Evolutionary conservation across 331 rosid species (phyloP).

Genomic region (Pyracantha coccinea): DNA sequence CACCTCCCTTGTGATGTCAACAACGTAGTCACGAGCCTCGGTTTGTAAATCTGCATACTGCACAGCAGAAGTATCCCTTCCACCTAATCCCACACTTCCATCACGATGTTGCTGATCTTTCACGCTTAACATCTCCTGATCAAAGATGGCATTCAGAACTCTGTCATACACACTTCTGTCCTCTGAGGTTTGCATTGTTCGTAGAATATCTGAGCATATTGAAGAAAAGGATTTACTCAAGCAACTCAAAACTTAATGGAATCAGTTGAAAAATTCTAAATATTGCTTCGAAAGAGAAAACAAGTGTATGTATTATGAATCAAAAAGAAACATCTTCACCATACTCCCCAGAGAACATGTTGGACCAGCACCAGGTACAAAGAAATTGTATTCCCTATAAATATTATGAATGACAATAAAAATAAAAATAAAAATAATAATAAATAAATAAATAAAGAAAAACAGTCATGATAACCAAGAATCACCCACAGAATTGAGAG

Average conservation of each 20-base stretch:
- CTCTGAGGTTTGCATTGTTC: slow-evolving; percentile 83
- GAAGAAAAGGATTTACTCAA: slow-evolving; percentile 12
- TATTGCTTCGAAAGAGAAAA: neutral
- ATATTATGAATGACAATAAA: neutral
- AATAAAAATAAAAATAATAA: too few relatives aligned
- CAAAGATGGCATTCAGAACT: slow-evolving; percentile 81
- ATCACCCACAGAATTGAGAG: neutral
- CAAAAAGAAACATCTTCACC: neutral
- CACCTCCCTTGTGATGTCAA: slow-evolving; percentile 57
- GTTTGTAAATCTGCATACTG: slow-evolving; percentile 65
- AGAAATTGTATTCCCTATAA: neutral
- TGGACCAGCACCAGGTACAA: neutral
- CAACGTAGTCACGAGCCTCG: slow-evolving; percentile 74
- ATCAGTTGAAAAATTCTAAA: neutral
- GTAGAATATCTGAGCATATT: slow-evolving; percentile 59
- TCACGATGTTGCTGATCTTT: slow-evolving; percentile 47
- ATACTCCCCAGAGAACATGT: neutral
- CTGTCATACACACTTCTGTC: slow-evolving; percentile 72
- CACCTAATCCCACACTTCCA: slow-evolving; percentile 43
- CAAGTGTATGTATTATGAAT: neutral
- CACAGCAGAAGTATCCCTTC: slow-evolving; percentile 42
- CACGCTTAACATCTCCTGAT: slow-evolving; percentile 51
- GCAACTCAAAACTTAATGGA: neutral
- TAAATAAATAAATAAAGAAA: neutral
- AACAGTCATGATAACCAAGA: neutral